These are phyloP conservation scores for Achaetomium macrosporum DNA, from an alignment of 2,329 filamentous ascomycete genomes.

Conservation along the genomic window DNA sequence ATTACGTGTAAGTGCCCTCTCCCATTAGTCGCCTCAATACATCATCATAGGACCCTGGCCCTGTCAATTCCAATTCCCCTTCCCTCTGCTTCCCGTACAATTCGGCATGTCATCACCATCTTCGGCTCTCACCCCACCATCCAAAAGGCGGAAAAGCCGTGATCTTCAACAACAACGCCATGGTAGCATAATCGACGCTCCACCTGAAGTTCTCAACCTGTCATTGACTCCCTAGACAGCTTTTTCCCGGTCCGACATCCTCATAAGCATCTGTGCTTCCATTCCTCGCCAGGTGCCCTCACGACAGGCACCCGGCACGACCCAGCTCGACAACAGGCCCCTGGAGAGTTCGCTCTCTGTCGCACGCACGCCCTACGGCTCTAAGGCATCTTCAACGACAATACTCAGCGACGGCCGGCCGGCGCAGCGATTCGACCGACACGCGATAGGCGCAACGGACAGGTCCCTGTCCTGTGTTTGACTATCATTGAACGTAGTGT, in stretches of 20 bases:
- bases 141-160: constrained; percentile 5
- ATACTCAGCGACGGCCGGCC: no score
- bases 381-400: no score
- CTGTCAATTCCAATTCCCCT: constrained; percentile 22
- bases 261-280: no score
- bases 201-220: constrained; percentile 13
- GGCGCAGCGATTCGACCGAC: no score
- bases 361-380: no score
- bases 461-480: no score
- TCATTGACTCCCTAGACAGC: constrained; percentile 20
- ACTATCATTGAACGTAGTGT: no score
- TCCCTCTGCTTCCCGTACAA: constrained; percentile 16
- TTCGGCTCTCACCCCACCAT: constrained; percentile 21
- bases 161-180: constrained; percentile 25
- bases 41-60: constrained; percentile 11
- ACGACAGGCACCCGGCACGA: no score
- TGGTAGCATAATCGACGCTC: constrained; percentile 19
- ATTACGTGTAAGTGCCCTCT: constrained; percentile 16
- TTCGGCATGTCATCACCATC: constrained; percentile 27
- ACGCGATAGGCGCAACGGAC: no score
- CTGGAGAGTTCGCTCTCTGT: no score
- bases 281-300: no score
- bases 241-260: not conserved
- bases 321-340: no score
- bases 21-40: constrained; percentile 11